These are phyloP conservation scores for Tetraselmis striata DNA, from an alignment of 139 green algal genomes.

Conservation along the genomic window DNA sequence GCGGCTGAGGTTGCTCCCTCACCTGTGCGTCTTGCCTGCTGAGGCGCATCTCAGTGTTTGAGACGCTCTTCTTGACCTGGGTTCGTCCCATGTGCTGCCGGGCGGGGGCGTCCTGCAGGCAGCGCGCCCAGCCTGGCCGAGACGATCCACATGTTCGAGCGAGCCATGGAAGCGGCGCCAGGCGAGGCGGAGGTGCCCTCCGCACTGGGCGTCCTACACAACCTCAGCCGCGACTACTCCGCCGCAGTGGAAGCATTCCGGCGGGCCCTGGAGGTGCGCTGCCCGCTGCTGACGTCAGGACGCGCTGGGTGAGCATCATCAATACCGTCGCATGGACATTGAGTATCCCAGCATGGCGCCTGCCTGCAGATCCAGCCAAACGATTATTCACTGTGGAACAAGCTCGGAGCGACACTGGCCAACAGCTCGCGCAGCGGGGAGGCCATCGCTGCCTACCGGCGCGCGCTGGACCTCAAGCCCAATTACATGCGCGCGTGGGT, in stretches of 20 bases:
- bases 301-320: no score
- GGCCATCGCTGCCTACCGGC: constrained; percentile 60
- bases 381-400: constrained; percentile 84
- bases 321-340: no score
- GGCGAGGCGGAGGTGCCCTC: constrained; percentile 73
- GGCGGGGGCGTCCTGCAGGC: neutral
- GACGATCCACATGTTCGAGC: constrained; percentile 29
- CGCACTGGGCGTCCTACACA: constrained; percentile 90
- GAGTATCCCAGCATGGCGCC: no score
- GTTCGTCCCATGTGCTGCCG: no score
- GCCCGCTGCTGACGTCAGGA: no score
- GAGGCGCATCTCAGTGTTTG: no score
- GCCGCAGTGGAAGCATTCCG: constrained; percentile 70
- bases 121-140: neutral
- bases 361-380: neutral
- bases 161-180: constrained; percentile 24
- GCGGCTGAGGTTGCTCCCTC: no score
- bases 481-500: constrained; percentile 99
- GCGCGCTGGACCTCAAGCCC: constrained; percentile 91
- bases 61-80: no score
- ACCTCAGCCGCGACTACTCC: constrained; percentile 77
- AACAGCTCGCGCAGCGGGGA: constrained; percentile 73
- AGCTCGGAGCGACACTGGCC: constrained; percentile 78
- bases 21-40: no score
- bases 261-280: constrained; percentile 53